Conservation (phyloP, 78 protist genomes). For the Emiliania huxleyi region DNA sequence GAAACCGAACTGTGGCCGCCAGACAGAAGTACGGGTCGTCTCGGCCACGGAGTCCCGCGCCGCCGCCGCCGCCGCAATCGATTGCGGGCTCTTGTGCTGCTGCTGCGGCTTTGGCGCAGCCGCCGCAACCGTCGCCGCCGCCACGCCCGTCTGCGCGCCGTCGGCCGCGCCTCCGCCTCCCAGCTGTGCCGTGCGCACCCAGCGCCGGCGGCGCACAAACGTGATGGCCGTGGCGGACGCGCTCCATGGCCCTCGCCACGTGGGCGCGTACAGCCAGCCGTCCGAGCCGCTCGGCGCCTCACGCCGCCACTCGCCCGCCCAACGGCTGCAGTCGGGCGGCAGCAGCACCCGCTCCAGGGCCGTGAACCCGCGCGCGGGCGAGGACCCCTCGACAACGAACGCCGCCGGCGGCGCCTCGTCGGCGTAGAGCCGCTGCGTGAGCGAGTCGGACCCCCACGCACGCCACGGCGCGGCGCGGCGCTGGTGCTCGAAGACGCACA, state of each 20-base stretch:
- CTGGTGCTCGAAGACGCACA: not conserved
- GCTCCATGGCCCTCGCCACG: not conserved
- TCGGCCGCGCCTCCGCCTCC: not conserved
- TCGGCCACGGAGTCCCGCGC: too few relatives aligned
- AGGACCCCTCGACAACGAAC: not conserved
- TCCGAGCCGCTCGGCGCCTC: not conserved
- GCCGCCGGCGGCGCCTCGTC: not conserved
- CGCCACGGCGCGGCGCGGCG: not conserved
- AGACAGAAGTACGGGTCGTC: too few relatives aligned
- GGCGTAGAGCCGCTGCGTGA: not conserved
- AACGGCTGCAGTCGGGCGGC: not conserved
- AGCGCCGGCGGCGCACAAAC: not conserved
- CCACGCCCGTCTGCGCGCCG: not conserved
- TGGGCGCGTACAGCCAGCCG: not conserved
- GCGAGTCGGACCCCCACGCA: not conserved
- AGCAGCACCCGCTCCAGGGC: not conserved
- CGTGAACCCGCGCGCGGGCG: not conserved
- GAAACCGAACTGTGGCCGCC: too few relatives aligned
- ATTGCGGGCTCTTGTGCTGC: too few relatives aligned
- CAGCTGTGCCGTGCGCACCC: not conserved
- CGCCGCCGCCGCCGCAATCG: too few relatives aligned
- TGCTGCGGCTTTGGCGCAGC: too few relatives aligned
- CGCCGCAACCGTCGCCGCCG: too few relatives aligned
- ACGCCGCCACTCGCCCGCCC: not conserved
- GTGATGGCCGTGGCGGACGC: not conserved